Evolutionary conservation across 495 filamentous ascomycete genomes (phyloP).

Genomic region (Hypoxylon fuscum): DNA sequence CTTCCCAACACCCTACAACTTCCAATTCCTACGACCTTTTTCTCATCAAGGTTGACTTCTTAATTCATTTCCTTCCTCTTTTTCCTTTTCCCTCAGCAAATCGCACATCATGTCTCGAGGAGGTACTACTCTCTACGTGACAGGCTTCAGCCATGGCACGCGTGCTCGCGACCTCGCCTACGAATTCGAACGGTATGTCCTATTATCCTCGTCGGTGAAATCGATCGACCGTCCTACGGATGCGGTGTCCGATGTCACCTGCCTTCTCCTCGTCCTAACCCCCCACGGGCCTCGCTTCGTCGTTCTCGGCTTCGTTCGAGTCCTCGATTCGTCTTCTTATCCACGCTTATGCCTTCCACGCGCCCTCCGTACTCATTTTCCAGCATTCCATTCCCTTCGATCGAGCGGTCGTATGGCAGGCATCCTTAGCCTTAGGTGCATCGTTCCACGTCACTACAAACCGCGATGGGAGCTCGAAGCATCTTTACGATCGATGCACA

Average conservation of each 20-base stretch:
- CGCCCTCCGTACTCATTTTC: conserved; percentile 52
- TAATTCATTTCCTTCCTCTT: conserved; percentile 19
- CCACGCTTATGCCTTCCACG: conserved; percentile 51
- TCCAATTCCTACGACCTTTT: conserved; percentile 4
- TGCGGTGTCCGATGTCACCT: conserved; percentile 49
- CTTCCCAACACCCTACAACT: conserved; percentile 21
- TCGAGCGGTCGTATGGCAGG: conserved; percentile 67
- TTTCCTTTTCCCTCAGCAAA: conserved; percentile 35
- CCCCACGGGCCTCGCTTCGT: conserved; percentile 45
- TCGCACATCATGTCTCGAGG: conserved; percentile 81
- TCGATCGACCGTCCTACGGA: conserved; percentile 47
- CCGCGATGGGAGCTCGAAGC: conserved; percentile 44
- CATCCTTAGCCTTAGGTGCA: conserved; percentile 40
- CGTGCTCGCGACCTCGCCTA: conserved; percentile 99
- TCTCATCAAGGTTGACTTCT: conserved; percentile 28
- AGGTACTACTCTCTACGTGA: conserved; percentile 94
- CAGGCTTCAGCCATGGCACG: conserved; percentile 97
- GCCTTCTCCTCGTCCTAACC: conserved; percentile 42
- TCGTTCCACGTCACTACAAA: conserved; percentile 51
- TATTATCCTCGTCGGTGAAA: conserved; percentile 50
- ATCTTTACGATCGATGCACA: conserved; percentile 43
- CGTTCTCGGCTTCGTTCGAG: conserved; percentile 50
- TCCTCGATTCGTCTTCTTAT: conserved; percentile 51
- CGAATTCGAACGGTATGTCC: conserved; percentile 87
- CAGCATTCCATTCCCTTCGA: conserved; percentile 53